Evolutionary conservation across 2,329 filamentous ascomycete species (phyloP), one percentile per base, ranked within the genome.

Genomic region (Paraphoma chrysanthemicola): DNA sequence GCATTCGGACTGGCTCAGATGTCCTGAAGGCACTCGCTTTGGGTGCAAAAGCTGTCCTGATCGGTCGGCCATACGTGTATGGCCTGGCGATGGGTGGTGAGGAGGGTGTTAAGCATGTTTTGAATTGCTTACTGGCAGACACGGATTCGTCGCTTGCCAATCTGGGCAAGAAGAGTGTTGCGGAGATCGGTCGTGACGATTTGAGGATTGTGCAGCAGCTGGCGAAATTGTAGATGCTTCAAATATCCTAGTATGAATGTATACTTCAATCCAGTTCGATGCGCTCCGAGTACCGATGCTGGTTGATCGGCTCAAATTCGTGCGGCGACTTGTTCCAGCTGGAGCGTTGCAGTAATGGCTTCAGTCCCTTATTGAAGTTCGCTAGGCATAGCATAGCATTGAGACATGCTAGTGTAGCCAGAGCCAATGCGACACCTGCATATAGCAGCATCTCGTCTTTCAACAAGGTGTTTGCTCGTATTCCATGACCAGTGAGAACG

Each of bases 71-170:
- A 17, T 77, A 73, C 49, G 66, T 72, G 1, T 78, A 75, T 48
- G 76, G 76, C 1, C 61, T 78, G 8, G 72, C 73, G 0, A 76
- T 77, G 54, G 72, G 69, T 2, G 76, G 76, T 4, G 72, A 77
- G 53, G 68, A 62, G 36, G 76, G 76, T 3, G 76, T 78, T 4
- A 70, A 69, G 44, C 76, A 78, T 58, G 74, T 77, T 5, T 59
- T 78, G 12, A 62, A 69, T 10, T 72, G 71, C 44, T 51, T 77
- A 48, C 56, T 75, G 14, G 73, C 70, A 0, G 72, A 74, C 29
- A 73, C 67, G 1, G 73, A 76, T 29, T 73, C 68, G 28, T 72
- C 69, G 18, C 53, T 76, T 48, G 72, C 69, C 0, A 75, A 75
- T 47, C 48, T 75, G 10, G 72, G 72, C 6, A 72, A 73, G 59